Evolutionary conservation across 2,329 filamentous ascomycete genomes (phyloP).

Genomic region (Fusarium sp.): DNA sequence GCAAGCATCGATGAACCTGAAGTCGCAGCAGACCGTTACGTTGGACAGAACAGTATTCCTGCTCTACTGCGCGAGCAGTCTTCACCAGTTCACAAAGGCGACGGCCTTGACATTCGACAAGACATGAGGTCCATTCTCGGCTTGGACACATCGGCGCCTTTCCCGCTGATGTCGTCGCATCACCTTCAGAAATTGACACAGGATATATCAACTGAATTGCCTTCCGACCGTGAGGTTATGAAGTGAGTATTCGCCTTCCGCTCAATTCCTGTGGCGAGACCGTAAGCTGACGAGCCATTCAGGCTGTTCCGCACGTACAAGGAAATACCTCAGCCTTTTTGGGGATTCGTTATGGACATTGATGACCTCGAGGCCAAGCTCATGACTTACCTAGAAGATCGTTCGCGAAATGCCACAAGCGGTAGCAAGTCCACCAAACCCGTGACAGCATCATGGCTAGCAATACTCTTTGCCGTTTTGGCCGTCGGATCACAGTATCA

Average conservation of each 20-base stretch:
- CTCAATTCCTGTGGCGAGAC: not conserved
- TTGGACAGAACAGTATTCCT: conserved; percentile 74
- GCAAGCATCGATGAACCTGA: conserved; percentile 64
- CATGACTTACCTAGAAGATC: conserved; percentile 72
- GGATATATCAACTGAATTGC: conserved; percentile 69
- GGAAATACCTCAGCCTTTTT: conserved; percentile 73
- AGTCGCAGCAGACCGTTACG: conserved; percentile 65
- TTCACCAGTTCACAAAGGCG: conserved; percentile 60
- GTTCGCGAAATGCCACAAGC: conserved; percentile 64
- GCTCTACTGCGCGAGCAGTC: conserved; percentile 71
- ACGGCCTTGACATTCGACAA: conserved; percentile 66
- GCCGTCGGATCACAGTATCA: conserved; percentile 74
- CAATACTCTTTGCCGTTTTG: conserved; percentile 71
- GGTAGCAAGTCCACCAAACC: conserved; percentile 57
- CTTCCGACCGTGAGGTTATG: conserved; percentile 72
- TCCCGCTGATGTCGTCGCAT: conserved; percentile 71
- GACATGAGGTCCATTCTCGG: conserved; percentile 74
- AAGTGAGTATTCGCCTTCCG: conserved; percentile 58
- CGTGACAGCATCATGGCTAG: conserved; percentile 72
- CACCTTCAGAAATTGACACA: conserved; percentile 68
- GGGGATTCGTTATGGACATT: conserved; percentile 73
- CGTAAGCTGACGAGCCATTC: conserved; percentile 10
- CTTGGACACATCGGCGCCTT: conserved; percentile 72
- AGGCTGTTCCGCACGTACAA: conserved; percentile 74
- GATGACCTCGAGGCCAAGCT: conserved; percentile 71